Conservation (phyloP, 306 rosid genomes). For the Abrus precatorius region DNA sequence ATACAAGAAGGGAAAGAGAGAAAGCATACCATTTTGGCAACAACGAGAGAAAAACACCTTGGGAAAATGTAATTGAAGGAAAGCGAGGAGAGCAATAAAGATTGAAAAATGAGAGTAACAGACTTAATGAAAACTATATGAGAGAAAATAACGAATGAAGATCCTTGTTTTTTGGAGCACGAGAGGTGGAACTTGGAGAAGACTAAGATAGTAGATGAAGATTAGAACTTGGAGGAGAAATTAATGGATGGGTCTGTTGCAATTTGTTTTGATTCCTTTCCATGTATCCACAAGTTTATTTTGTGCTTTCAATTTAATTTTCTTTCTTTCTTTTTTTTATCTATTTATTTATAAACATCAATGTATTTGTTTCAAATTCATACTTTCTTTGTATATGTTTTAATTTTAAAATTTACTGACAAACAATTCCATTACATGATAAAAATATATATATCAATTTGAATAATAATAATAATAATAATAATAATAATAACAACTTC, state of each 20-base stretch:
- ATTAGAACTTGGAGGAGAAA: conserved; percentile 53
- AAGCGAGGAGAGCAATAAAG: conserved; percentile 36
- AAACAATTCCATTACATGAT: too few species aligned
- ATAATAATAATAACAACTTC: too few species aligned
- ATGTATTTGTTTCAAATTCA: not conserved
- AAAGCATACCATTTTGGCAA: conserved; percentile 72
- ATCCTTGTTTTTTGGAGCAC: conserved; percentile 70
- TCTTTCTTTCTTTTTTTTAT: not conserved
- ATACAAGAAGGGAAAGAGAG: not conserved
- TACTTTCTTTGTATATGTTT: not conserved
- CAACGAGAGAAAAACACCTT: conserved; percentile 57
- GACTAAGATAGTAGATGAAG: conserved; percentile 54
- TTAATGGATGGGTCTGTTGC: conserved; percentile 42
- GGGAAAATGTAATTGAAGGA: conserved; percentile 50
- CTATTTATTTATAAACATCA: not conserved
- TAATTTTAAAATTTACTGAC: too few species aligned
- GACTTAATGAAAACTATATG: conserved; percentile 41
- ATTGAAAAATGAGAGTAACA: conserved; percentile 50
- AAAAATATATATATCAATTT: too few species aligned
- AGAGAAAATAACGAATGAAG: conserved; percentile 51
- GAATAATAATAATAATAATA: too few species aligned
- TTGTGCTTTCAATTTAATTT: conserved; percentile 43
- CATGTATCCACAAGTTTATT: conserved; percentile 48
- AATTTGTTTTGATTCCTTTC: conserved; percentile 36
- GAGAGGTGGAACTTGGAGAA: conserved; percentile 56